Percentiles rank a stretch among this genome's conserved stretches.
Evolutionary conservation across 208 protist species (phyloP).

Genomic region (Porcisia hertigi): DNA sequence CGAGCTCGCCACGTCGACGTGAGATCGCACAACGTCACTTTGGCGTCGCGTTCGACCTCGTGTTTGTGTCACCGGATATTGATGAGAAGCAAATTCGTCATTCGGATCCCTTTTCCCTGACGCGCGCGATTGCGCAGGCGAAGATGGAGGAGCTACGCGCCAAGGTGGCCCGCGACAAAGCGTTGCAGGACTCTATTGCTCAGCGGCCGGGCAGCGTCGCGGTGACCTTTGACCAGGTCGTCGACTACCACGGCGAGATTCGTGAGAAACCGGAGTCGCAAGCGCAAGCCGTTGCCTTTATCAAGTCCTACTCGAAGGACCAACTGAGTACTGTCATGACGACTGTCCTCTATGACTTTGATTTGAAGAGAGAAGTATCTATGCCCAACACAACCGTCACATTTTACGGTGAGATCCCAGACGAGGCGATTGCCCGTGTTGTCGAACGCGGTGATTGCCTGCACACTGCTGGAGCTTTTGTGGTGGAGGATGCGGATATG

Average conservation of each 20-base stretch:
- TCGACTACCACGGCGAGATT: constrained; percentile 71
- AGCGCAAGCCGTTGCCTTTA: constrained; percentile 53
- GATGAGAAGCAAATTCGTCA: constrained; percentile 76
- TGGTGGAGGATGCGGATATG: constrained; percentile 82
- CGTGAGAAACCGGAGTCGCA: constrained; percentile 75
- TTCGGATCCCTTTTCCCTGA: constrained; percentile 56
- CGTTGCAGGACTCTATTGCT: constrained; percentile 13
- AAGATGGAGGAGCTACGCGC: constrained; percentile 39
- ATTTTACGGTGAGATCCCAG: constrained; percentile 53
- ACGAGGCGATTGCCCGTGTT: constrained; percentile 53
- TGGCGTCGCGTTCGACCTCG: constrained; percentile 36
- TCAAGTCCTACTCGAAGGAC: constrained; percentile 66
- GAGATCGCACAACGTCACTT: constrained; percentile 45
- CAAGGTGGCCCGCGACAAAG: constrained; percentile 12
- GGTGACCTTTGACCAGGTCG: constrained; percentile 88
- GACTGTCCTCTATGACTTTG: constrained; percentile 54
- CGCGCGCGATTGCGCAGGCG: constrained; percentile 40
- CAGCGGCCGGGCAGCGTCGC: constrained; percentile 40
- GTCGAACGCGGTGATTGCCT: constrained; percentile 51
- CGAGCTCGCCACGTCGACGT: constrained; percentile 55
- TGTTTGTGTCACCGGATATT: constrained; percentile 78
- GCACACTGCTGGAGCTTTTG: constrained; percentile 69
- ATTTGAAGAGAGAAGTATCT: constrained; percentile 22
- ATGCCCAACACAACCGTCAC: constrained; percentile 59
- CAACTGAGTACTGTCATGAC: constrained; percentile 65